These are phyloP conservation scores for Talaromyces verruculosus DNA, from an alignment of 2,329 filamentous ascomycete genomes.

Conservation along the genomic window DNA sequence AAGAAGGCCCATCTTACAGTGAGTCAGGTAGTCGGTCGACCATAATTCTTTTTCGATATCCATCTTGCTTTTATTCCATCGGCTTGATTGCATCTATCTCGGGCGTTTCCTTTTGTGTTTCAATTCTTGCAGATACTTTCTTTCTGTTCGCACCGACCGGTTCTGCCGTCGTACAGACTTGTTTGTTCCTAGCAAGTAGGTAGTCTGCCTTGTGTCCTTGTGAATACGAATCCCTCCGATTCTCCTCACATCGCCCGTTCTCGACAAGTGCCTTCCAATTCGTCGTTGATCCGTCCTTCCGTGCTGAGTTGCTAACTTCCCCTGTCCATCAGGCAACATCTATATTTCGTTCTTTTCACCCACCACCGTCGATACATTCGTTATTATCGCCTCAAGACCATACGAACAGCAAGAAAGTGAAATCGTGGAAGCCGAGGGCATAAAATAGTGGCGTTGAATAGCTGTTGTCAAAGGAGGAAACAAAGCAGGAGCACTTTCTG, in stretches of 20 bases:
- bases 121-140: slow-evolving; percentile 25
- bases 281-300: not conserved
- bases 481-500: slow-evolving; percentile 29
- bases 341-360: slow-evolving; percentile 29
- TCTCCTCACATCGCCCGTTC: not conserved
- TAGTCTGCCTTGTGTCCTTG: slow-evolving; percentile 13
- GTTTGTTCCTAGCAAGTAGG: slow-evolving; percentile 16
- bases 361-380: slow-evolving; percentile 22
- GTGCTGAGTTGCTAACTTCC: not conserved
- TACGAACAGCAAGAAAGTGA: not conserved
- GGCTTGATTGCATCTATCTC: slow-evolving; percentile 15
- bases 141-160: slow-evolving; percentile 13
- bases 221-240: slow-evolving; percentile 1
- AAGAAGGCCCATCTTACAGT: slow-evolving; percentile 11
- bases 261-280: not conserved
- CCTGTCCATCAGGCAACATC: slow-evolving; percentile 28
- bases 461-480: slow-evolving; percentile 28
- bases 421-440: not conserved
- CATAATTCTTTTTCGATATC: slow-evolving; percentile 14
- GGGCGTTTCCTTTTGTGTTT: slow-evolving; percentile 26
- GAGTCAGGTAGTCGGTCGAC: slow-evolving; percentile 17
- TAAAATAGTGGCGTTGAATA: not conserved
- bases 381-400: slow-evolving; percentile 33
- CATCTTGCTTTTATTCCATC: not conserved
- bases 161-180: slow-evolving; percentile 17